Percentiles rank a stretch among this genome's conserved stretches.
These are phyloP conservation scores for Fusarium sp. DNA, from an alignment of 2,329 filamentous ascomycete genomes.

Conservation along the genomic window DNA sequence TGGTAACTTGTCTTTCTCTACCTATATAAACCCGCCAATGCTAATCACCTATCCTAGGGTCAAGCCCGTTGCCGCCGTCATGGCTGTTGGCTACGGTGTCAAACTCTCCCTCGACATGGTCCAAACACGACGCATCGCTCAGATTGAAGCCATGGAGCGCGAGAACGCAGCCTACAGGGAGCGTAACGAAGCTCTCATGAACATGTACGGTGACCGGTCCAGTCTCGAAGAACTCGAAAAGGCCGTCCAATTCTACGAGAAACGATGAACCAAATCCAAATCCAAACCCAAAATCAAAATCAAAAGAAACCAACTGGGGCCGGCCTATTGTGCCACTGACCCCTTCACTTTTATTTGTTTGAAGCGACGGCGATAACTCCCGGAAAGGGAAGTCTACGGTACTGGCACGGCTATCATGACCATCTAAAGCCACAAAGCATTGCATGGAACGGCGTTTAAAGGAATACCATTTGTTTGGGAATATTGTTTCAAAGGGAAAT, in stretches of 20 bases:
- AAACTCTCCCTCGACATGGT: slow-evolving; percentile 49
- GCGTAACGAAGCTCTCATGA: slow-evolving; percentile 57
- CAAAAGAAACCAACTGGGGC: slow-evolving; percentile 4
- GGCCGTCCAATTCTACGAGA: slow-evolving; percentile 60
- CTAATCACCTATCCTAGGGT: slow-evolving; percentile 43
- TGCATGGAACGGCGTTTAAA: slow-evolving; percentile 40
- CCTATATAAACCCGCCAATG: slow-evolving; percentile 2
- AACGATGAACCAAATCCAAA: slow-evolving; percentile 41
- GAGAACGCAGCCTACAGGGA: slow-evolving; percentile 51
- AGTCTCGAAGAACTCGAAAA: slow-evolving; percentile 61
- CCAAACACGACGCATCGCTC: slow-evolving; percentile 45
- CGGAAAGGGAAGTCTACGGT: slow-evolving; percentile 15
- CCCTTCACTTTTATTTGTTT: slow-evolving; percentile 17
- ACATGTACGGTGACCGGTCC: slow-evolving; percentile 62
- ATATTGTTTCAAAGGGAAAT: slow-evolving; percentile 18
- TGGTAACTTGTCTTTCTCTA: slow-evolving; percentile 33
- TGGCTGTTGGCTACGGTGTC: slow-evolving; percentile 51
- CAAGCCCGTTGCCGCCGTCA: slow-evolving; percentile 48
- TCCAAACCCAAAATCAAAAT: background rate
- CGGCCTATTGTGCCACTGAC: background rate
- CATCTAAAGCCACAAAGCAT: slow-evolving; percentile 22
- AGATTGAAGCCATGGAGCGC: slow-evolving; percentile 49
- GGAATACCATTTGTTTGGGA: slow-evolving; percentile 34
- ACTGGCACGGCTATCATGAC: slow-evolving; percentile 30
- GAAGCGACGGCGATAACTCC: slow-evolving; percentile 24